Evolutionary conservation across 768 basidiomycete genomes (phyloP), one percentile per base, ranked within the genome.

Genomic region (Symmetrospora coprosmae): DNA sequence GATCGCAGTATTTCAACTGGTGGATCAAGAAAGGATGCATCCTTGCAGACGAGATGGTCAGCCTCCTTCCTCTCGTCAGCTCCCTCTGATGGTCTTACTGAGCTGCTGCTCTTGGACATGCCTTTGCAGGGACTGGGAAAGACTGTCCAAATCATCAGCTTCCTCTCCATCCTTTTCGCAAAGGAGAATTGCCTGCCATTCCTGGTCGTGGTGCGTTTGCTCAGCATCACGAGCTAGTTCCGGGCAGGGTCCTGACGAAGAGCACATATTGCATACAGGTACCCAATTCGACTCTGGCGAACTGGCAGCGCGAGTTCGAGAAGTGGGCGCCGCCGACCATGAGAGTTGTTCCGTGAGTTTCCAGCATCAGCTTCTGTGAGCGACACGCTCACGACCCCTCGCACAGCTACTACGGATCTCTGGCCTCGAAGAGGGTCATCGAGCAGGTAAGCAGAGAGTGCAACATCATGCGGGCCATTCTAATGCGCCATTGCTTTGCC

Each of bases 1-100:
- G n/a, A n/a, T 28, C 85, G 87, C 75, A 88, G 45, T 82, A 79
- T 65, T 80, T 83, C 65, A 87, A 89, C 64, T 91, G 89, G 89
- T 87, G 84, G 82, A 82, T 79, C 64, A 78, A 76, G 40, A 87
- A 87, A 63, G 80, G 81, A 40, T 87, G 84, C 63, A 91, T 91
- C 64, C 78, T 97, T 21, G 92, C 94, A 2, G 94, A 99, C 70
- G 94, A 97, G 72, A 97, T 99, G 94, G n/a, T n/a, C n/a, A n/a
- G 9, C 1, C 27, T n/a, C n/a, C 11, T 1, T 16, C 21, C 19
- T n/a, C n/a, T 19, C n/a, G 30, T 13, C 21, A 31, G 6, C 21
- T 27, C 19, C 13, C 16, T 23, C 25, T 0, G 25, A 45, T 2
- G 7, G 2, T 14, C 19, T 25, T 34, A 3, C 37, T 27, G 11